Conservation (phyloP, 257 asterid genomes). For the Gentiana straminea region DNA sequence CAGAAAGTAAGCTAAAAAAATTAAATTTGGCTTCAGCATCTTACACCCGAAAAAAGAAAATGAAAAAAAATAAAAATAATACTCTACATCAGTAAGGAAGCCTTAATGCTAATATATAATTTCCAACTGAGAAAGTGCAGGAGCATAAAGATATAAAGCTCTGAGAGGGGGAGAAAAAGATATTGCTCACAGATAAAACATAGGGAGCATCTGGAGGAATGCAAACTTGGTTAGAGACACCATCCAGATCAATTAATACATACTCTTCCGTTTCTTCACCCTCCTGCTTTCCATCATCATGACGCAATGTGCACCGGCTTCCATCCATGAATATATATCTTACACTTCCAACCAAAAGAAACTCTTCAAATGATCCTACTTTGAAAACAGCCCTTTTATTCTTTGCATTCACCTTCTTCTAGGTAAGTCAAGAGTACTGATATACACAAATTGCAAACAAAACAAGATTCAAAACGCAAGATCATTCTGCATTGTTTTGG, state of each 20-base stretch:
- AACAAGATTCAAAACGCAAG: too few relatives aligned
- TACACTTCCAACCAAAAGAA: too few relatives aligned
- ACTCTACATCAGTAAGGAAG: not conserved
- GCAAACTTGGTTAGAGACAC: constrained; percentile 27
- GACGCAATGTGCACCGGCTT: not conserved
- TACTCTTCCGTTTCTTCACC: constrained; percentile 43
- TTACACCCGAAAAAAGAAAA: not conserved
- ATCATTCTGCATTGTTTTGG: too few relatives aligned
- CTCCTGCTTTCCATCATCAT: constrained; percentile 12
- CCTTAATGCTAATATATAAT: not conserved
- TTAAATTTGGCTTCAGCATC: not conserved
- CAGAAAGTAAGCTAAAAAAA: not conserved
- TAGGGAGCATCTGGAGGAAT: constrained; percentile 69
- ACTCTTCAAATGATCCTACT: too few relatives aligned
- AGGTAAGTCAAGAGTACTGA: too few relatives aligned
- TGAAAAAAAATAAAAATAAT: not conserved
- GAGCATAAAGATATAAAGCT: not conserved
- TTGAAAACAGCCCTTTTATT: too few relatives aligned
- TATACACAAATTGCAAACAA: too few relatives aligned
- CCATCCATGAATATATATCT: constrained; percentile 3
- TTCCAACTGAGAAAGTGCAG: not conserved
- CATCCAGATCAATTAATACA: constrained; percentile 57
- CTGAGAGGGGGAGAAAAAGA: constrained; percentile 4
- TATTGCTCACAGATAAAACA: constrained; percentile 46
- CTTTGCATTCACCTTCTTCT: too few relatives aligned